phyloP scores from a whole-genome alignment of 306 rosid genomes.

The Acacia melanoxylon region DNA sequence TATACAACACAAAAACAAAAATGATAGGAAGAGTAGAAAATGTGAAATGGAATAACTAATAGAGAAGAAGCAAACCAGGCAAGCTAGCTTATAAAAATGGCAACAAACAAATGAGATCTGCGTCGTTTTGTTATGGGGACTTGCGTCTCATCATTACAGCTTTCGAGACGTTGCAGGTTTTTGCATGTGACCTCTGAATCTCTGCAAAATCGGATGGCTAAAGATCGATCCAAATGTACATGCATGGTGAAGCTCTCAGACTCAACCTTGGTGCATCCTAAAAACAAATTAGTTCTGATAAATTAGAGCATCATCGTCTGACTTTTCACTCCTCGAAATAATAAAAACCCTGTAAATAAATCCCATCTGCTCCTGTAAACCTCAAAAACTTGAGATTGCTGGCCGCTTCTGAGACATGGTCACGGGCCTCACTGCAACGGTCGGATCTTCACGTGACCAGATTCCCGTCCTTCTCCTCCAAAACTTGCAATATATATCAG shows the following conservation, averaged over 20 bases:
- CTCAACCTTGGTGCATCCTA: background rate
- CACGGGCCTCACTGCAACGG: background rate
- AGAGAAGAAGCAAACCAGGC: background rate
- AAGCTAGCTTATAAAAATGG: background rate
- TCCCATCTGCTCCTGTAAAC: background rate
- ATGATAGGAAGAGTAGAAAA: background rate
- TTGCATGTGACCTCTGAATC: background rate
- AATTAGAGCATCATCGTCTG: background rate
- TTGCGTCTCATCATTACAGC: background rate
- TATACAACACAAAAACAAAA: too few species aligned
- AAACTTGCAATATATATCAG: background rate
- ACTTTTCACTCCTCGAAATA: background rate
- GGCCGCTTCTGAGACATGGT: background rate
- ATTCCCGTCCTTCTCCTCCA: background rate
- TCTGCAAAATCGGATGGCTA: background rate
- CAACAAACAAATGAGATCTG: background rate
- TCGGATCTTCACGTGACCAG: background rate
- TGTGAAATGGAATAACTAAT: background rate
- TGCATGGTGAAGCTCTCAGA: background rate
- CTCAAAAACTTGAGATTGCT: background rate
- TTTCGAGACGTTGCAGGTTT: background rate
- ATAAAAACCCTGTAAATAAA: background rate
- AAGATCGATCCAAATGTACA: background rate
- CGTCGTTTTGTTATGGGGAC: background rate
- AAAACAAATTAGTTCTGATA: background rate